Evolutionary conservation across 305 asterid species (phyloP), one percentile per base, ranked within the genome.

Genomic region (Fraxinus sp.): DNA sequence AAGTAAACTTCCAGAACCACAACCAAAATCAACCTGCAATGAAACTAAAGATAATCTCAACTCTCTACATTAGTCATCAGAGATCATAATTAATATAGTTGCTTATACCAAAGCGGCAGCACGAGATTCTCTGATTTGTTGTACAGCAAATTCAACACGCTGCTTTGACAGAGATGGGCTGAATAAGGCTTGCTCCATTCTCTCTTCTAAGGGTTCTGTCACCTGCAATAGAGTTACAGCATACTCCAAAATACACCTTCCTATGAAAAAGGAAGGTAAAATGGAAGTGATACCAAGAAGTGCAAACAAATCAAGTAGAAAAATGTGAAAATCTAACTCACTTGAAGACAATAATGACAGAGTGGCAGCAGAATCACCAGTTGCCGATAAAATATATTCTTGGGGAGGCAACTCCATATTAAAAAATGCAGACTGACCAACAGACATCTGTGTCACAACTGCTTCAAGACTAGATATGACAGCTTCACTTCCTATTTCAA

Each of bases 1-100:
- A 89, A 96, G 85, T 81, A 96, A 91, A 87, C 99, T 93, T 89
- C 99, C 99, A 73, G 99, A 92, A 81, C 98, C 99, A 88, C 98
- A 96, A 83, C 99, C 98, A 87, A 94, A 96, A 88, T 94, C 99
- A 32, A 94, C 97, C 98, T 96, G 92, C 84, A 88, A 71, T 80
- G 41, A 64, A 84, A 80, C 72, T 14, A 76, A 78, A 79, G 57
- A 79, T 82, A 89, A 86, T 75, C 72, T 79, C 83, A 81, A 68
- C 46, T 62, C 68, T 72, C 14, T 55, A 84, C 5, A 62, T 83
- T 71, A 77, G 77, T 70, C 73, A 57, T 26, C 64, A 49, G 59
- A 75, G 85, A 85, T 77, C 18, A 82, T 74, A 82, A 62, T 77
- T 26, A 43, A 39, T 43, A 84, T 73, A 75, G 77, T 84, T 85